These are phyloP conservation scores for Sutorius australiensis DNA, from an alignment of 768 basidiomycete genomes.

Conservation along the genomic window DNA sequence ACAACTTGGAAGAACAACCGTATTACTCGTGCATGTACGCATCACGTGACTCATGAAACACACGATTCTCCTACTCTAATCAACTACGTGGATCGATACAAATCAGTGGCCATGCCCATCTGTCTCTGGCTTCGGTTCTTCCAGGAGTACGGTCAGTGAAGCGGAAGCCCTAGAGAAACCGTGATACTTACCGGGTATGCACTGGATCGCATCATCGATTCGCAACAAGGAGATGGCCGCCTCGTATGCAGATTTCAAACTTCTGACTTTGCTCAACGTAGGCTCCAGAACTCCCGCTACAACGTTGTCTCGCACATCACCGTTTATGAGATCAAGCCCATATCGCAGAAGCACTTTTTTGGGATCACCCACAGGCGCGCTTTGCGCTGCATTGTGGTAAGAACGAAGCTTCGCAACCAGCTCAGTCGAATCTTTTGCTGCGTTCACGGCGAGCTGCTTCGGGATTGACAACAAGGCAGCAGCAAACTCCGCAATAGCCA, in stretches of 20 bases:
- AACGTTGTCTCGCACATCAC: conserved; percentile 93
- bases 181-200: conserved; percentile 66
- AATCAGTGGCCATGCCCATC: conserved; percentile 73
- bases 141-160: conserved; percentile 14
- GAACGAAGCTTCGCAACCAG: conserved; percentile 95
- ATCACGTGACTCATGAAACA: conserved; percentile 29
- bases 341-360: conserved; percentile 89
- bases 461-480: conserved; percentile 89
- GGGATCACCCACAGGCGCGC: conserved; percentile 84
- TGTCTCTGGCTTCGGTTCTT: conserved; percentile 69
- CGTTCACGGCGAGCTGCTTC: conserved; percentile 95
- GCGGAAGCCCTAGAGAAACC: conserved; percentile 7
- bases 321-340: conserved; percentile 91
- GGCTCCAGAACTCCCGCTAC: conserved; percentile 92
- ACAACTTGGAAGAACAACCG: conserved; percentile 12
- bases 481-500: conserved; percentile 99
- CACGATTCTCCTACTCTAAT: too few species aligned
- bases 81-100: conserved; percentile 8
- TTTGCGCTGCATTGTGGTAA: conserved; percentile 96
- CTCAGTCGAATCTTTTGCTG: conserved; percentile 97
- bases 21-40: not conserved
- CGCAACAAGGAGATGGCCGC: conserved; percentile 92
- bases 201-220: conserved; percentile 95
- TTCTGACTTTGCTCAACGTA: conserved; percentile 95
- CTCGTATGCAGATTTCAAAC: conserved; percentile 94